Conservation (phyloP, 2,329 filamentous ascomycete genomes). For the Epichloe gansuensis region DNA sequence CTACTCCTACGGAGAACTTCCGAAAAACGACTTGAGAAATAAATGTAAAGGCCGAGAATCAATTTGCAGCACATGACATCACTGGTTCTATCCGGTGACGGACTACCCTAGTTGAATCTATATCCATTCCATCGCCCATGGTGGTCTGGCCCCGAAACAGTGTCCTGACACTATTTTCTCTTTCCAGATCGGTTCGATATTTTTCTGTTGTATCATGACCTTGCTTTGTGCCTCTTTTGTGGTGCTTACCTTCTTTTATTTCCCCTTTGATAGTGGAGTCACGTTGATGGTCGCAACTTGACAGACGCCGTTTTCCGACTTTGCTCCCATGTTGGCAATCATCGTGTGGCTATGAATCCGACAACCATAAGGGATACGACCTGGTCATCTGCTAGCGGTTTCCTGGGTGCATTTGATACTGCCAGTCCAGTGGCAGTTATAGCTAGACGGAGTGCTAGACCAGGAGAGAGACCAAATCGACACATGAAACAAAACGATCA, state of each 20-base stretch:
- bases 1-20: neutral
- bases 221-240: conserved; percentile 9
- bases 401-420: conserved; percentile 5
- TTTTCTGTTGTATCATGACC: conserved; percentile 2
- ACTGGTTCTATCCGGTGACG: conserved; percentile 26
- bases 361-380: neutral
- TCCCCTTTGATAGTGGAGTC: too few relatives aligned
- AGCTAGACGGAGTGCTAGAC: neutral
- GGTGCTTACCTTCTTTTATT: neutral
- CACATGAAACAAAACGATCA: neutral
- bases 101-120: conserved; percentile 29
- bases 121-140: conserved; percentile 19
- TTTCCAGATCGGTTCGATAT: conserved; percentile 11
- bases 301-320: too few relatives aligned
- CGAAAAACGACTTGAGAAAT: neutral
- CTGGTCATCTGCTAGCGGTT: neutral
- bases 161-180: conserved; percentile 13
- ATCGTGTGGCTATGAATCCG: too few relatives aligned
- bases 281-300: too few relatives aligned
- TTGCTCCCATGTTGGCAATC: too few relatives aligned
- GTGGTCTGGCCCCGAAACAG: conserved; percentile 8
- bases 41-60: neutral
- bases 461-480: neutral
- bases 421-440: conserved; percentile 15
- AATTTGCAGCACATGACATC: conserved; percentile 5